Conservation (phyloP, 2,329 filamentous ascomycete species). For the Fusarium sp. region DNA sequence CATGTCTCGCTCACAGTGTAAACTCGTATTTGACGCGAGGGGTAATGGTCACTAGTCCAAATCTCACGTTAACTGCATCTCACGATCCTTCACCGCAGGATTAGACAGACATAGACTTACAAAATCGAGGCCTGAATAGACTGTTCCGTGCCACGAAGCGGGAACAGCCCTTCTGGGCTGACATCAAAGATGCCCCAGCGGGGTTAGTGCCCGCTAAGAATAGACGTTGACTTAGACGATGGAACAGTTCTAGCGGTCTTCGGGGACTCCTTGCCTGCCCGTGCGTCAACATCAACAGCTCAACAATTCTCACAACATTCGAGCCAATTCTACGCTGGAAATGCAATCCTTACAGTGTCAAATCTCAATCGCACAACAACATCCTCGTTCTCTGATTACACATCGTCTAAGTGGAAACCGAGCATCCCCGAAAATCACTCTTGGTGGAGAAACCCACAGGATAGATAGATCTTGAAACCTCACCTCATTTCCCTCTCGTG, state of each 20-base stretch:
- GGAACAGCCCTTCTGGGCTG: conserved; percentile 30
- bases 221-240: conserved; percentile 24
- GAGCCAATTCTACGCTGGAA: background rate
- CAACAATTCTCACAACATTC: background rate
- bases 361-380: background rate
- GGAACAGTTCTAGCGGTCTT: conserved; percentile 24
- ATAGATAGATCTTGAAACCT: background rate
- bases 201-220: conserved; percentile 30
- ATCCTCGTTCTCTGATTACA: conserved; percentile 11
- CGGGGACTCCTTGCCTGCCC: background rate
- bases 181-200: conserved; percentile 9
- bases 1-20: background rate
- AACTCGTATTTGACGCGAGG: conserved; percentile 1
- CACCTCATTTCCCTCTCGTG: conserved; percentile 26
- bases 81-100: conserved; percentile 18
- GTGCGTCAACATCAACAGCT: conserved; percentile 7
- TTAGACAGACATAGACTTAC: background rate
- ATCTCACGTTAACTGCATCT: background rate
- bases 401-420: background rate
- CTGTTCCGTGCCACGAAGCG: conserved; percentile 4
- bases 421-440: conserved; percentile 16
- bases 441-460: background rate
- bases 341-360: background rate
- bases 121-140: conserved; percentile 16
- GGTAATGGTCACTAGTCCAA: background rate